Percentiles rank a stretch among this genome's conserved stretches.
phyloP scores from a whole-genome alignment of 164 flowering plant genomes.

The Stephania yunnanensis region DNA sequence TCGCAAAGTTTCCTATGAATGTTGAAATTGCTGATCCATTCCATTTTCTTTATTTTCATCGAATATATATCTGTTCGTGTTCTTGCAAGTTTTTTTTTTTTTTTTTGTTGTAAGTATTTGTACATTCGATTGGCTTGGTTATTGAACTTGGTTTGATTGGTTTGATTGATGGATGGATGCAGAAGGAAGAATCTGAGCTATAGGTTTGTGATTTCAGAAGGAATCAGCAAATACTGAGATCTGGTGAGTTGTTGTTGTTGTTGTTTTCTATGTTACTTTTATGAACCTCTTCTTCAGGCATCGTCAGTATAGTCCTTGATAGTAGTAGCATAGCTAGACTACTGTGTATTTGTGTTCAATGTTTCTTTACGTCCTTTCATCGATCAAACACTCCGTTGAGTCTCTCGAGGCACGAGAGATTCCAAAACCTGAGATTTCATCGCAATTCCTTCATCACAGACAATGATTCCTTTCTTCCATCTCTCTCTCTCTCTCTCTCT shows the following conservation, averaged over 20 bases:
- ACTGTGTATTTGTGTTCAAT: neutral
- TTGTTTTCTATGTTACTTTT: neutral
- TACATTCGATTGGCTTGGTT: too few species aligned
- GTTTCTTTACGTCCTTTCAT: conserved; percentile 13
- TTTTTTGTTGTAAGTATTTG: too few species aligned
- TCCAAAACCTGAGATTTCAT: neutral
- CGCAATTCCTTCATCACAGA: neutral
- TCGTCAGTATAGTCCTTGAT: neutral
- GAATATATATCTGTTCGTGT: too few species aligned
- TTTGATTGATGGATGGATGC: too few species aligned
- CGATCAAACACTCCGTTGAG: neutral
- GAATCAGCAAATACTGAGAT: neutral
- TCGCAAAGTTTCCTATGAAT: too few species aligned
- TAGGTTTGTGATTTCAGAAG: too few species aligned
- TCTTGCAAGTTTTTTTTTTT: neutral
- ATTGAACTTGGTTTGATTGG: too few species aligned
- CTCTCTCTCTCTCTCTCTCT: neutral
- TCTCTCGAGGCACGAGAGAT: conserved; percentile 2
- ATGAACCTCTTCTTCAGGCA: neutral
- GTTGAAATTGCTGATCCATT: too few species aligned
- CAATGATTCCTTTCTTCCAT: neutral
- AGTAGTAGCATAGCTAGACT: neutral
- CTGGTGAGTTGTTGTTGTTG: conserved; percentile 2
- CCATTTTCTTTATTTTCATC: too few species aligned
- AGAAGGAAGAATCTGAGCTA: too few species aligned